Conservation (phyloP, 148 eudicot genomes). For the Rhododendron simsii region DNA sequence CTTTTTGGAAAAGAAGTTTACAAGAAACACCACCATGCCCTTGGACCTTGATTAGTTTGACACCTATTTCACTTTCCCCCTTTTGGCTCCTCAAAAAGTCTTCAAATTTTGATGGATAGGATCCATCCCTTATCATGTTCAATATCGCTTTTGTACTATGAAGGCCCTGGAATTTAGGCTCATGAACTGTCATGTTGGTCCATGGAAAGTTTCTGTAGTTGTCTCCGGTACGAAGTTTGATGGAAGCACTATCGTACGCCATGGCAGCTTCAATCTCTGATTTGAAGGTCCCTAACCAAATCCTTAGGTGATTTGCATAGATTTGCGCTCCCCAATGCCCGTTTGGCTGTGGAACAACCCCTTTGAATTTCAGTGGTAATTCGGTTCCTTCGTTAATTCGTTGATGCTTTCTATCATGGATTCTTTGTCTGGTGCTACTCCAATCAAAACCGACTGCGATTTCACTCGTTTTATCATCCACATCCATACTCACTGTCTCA, state of each 20-base stretch:
- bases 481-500: no score
- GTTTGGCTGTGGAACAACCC: constrained; percentile 36
- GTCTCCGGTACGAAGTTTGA: constrained; percentile 27
- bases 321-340: constrained; percentile 48
- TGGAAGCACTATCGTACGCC: constrained; percentile 37
- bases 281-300: constrained; percentile 47
- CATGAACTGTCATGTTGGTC: constrained; percentile 3
- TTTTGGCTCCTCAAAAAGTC: constrained; percentile 23
- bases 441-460: neutral
- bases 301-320: constrained; percentile 28
- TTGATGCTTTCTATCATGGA: neutral
- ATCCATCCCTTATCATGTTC: constrained; percentile 19
- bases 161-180: constrained; percentile 19
- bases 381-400: neutral
- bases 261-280: constrained; percentile 25
- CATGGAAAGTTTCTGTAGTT: constrained; percentile 24
- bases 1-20: constrained; percentile 24
- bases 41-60: neutral
- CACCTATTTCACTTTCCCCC: constrained; percentile 7
- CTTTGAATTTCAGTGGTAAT: constrained; percentile 25
- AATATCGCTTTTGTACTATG: constrained; percentile 7
- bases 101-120: constrained; percentile 17
- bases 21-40: neutral
- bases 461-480: neutral
- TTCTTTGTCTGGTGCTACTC: neutral